A percentile compares a stretch with the other conserved stretches of the same genome.
Evolutionary conservation across 805 yeast genomes (phyloP).

Genomic region (Nakazawaea laoshanensis): DNA sequence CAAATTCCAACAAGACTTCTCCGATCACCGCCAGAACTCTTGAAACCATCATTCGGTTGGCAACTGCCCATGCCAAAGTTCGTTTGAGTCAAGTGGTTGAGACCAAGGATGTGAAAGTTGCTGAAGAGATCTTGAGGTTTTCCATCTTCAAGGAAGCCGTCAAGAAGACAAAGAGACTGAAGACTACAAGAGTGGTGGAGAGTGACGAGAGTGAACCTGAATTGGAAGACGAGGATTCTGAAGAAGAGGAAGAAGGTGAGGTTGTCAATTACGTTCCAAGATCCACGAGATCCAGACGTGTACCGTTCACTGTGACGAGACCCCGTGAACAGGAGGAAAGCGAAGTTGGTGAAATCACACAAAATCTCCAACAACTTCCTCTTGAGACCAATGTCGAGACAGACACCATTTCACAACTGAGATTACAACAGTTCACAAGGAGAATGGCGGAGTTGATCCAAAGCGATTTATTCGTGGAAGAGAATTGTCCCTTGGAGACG

Average conservation of each 20-base stretch:
- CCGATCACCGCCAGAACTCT: conserved; percentile 98
- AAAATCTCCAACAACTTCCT: conserved; percentile 11
- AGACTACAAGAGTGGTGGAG: conserved; percentile 19
- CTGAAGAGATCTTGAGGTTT: conserved; percentile 76
- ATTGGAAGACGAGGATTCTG: conserved; percentile 20
- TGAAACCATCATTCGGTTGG: conserved; percentile 88
- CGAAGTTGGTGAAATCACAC: conserved; percentile 14
- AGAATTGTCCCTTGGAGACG: conserved; percentile 20
- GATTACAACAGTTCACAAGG: conserved; percentile 38
- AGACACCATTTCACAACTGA: conserved; percentile 35
- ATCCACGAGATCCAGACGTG: conserved; percentile 12
- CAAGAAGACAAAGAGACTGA: conserved; percentile 23
- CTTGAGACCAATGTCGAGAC: conserved; percentile 13
- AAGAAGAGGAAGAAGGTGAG: conserved; percentile 15
- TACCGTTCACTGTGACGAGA: conserved; percentile 21
- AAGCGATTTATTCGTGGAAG: conserved; percentile 33
- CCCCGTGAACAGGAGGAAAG: conserved; percentile 15
- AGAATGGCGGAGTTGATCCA: conserved; percentile 38
- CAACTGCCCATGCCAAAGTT: conserved; percentile 97
- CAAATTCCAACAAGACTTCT: conserved; percentile 69
- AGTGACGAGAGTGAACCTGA: conserved; percentile 12
- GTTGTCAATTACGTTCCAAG: conserved; percentile 8
- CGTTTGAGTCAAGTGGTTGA: conserved; percentile 72
- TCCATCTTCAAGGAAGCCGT: conserved; percentile 76
- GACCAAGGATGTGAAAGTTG: conserved; percentile 72